Conservation (phyloP, 345 rosid species). For the Corchorus olitorius region DNA sequence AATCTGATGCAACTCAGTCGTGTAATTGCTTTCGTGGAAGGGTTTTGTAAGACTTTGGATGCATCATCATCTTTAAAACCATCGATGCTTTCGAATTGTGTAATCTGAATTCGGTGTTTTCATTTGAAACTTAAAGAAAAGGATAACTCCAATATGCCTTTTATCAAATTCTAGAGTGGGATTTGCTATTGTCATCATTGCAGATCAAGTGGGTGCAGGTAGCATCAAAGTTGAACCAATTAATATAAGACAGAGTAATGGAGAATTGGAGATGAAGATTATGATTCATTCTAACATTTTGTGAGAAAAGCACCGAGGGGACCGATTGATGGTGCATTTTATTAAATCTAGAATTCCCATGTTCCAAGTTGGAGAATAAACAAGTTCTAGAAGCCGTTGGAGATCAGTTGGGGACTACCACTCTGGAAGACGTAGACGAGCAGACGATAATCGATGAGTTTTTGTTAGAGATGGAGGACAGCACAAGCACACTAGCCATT, state of each 20-base stretch:
- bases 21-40: too few relatives aligned
- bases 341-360: not conserved
- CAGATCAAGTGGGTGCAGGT: not conserved
- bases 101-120: too few relatives aligned
- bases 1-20: too few relatives aligned
- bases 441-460: not conserved
- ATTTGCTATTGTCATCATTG: not conserved
- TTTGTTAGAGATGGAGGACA: conserved; percentile 36
- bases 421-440: not conserved
- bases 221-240: not conserved
- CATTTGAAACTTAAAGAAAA: too few relatives aligned
- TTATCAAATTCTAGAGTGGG: not conserved
- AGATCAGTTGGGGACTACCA: not conserved
- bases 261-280: not conserved
- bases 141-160: not conserved
- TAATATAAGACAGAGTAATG: too few relatives aligned
- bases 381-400: not conserved
- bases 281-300: not conserved
- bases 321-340: not conserved
- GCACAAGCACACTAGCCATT: conserved; percentile 41
- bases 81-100: too few relatives aligned
- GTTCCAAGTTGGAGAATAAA: not conserved
- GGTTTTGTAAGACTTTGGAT: too few relatives aligned
- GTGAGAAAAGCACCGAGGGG: not conserved
- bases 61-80: too few relatives aligned